Conservation (phyloP, 2,329 filamentous ascomycete genomes). For the Penicillium italicum region DNA sequence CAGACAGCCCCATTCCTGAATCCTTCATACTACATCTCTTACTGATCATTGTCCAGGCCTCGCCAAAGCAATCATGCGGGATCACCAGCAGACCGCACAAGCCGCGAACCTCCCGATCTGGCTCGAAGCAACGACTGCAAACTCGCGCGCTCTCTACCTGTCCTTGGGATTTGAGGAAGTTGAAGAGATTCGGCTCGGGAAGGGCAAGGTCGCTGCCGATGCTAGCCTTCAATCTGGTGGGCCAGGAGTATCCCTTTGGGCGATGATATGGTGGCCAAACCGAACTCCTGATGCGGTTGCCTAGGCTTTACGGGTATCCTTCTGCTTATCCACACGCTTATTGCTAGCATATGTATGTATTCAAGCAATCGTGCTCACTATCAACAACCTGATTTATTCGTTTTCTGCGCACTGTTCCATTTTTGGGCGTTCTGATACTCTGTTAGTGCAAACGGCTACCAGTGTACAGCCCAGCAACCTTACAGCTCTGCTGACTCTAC, state of each 20-base stretch:
- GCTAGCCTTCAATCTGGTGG: slow-evolving; percentile 14
- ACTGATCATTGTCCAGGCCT: slow-evolving; percentile 13
- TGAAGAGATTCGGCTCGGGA: slow-evolving; percentile 20
- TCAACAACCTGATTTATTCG: neutral
- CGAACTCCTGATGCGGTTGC: neutral
- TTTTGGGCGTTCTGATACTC: neutral
- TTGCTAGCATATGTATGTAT: neutral
- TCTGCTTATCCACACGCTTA: neutral
- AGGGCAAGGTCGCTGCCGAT: slow-evolving; percentile 20
- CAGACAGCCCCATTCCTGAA: neutral
- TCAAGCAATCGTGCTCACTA: neutral
- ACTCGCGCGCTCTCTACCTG: slow-evolving; percentile 19
- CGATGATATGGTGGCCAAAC: slow-evolving; percentile 27
- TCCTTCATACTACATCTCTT: too few species aligned
- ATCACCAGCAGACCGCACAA: slow-evolving; percentile 18
- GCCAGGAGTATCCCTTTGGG: slow-evolving; percentile 19
- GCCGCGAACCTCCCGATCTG: slow-evolving; percentile 22
- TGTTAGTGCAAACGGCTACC: neutral
- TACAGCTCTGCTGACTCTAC: neutral
- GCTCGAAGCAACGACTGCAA: slow-evolving; percentile 22
- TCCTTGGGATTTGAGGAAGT: slow-evolving; percentile 24
- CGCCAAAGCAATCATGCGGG: slow-evolving; percentile 18
- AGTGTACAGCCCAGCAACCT: neutral
- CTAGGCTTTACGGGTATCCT: neutral
- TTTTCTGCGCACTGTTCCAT: neutral